Evolutionary conservation across 495 filamentous ascomycete species (phyloP).

Genomic region (Trichoderma asperelloides): DNA sequence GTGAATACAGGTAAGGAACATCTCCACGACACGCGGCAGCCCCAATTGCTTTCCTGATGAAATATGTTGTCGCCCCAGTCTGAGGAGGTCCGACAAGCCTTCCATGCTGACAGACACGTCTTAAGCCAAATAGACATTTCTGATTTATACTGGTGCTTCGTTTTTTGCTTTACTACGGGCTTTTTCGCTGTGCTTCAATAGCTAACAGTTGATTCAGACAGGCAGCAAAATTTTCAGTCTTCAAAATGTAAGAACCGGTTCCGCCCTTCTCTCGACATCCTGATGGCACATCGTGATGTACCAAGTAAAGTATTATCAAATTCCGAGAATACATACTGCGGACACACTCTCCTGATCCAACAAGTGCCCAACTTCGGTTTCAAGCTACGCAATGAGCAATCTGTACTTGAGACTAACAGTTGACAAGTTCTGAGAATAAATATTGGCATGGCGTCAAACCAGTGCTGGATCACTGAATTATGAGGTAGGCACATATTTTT

Average conservation of each 20-base stretch:
- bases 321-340: conserved; percentile 7
- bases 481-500: conserved; percentile 19
- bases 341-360: conserved; percentile 4
- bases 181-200: neutral
- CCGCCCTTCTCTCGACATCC: neutral
- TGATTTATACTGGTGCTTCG: conserved; percentile 31
- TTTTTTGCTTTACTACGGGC: neutral
- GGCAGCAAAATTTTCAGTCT: neutral
- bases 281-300: neutral
- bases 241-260: neutral
- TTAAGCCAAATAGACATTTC: conserved; percentile 86
- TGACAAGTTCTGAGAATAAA: neutral
- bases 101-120: conserved; percentile 72
- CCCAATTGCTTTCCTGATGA: conserved; percentile 55
- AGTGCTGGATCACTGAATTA: neutral
- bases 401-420: neutral
- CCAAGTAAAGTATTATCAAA: conserved; percentile 9
- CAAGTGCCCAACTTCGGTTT: neutral
- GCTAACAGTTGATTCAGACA: neutral
- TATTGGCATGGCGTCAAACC: neutral
- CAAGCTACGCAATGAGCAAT: neutral
- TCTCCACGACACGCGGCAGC: neutral
- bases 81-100: conserved; percentile 51
- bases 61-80: conserved; percentile 87
- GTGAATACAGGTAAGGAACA: neutral